A percentile compares a stretch with the other conserved stretches of the same genome.
phyloP scores from a whole-genome alignment of 202 grass and related monocot species.

The Miscanthus sacchariflorus region DNA sequence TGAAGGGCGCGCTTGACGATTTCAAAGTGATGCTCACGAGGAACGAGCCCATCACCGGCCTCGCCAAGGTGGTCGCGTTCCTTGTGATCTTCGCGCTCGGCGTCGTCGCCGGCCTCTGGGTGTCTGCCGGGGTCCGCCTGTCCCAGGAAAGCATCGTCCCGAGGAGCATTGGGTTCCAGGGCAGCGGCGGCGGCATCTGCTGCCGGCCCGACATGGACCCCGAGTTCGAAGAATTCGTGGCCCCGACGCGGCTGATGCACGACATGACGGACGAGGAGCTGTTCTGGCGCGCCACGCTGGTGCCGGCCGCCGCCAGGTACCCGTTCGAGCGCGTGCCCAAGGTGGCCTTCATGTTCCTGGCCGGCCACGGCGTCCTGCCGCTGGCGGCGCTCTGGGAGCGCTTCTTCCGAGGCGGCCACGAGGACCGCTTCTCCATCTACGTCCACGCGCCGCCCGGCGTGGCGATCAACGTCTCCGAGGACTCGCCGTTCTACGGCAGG shows the following conservation, averaged over 20 bases:
- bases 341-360: constrained; percentile 92
- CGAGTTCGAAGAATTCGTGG: constrained; percentile 63
- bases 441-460: constrained; percentile 70
- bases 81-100: constrained; percentile 78
- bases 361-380: constrained; percentile 60
- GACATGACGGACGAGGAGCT: constrained; percentile 83
- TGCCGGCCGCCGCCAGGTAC: constrained; percentile 54
- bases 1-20: constrained; percentile 54
- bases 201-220: constrained; percentile 39
- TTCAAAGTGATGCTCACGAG: constrained; percentile 50
- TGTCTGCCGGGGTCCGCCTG: constrained; percentile 35
- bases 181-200: background rate
- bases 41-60: constrained; percentile 57
- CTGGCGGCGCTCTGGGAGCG: constrained; percentile 84
- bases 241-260: constrained; percentile 72
- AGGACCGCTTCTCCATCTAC: constrained; percentile 73
- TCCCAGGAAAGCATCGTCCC: constrained; percentile 30
- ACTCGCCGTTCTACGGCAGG: constrained; percentile 77
- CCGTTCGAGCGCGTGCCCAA: constrained; percentile 83
- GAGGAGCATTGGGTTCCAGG: background rate
- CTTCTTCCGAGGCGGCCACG: constrained; percentile 82
- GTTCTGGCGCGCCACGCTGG: constrained; percentile 89
- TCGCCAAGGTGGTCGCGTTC: constrained; percentile 51
- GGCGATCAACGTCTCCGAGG: constrained; percentile 63
- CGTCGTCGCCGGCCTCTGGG: constrained; percentile 60